phyloP scores from a whole-genome alignment of 2,329 filamentous ascomycete species.

The Pseudogymnoascus sp. region DNA sequence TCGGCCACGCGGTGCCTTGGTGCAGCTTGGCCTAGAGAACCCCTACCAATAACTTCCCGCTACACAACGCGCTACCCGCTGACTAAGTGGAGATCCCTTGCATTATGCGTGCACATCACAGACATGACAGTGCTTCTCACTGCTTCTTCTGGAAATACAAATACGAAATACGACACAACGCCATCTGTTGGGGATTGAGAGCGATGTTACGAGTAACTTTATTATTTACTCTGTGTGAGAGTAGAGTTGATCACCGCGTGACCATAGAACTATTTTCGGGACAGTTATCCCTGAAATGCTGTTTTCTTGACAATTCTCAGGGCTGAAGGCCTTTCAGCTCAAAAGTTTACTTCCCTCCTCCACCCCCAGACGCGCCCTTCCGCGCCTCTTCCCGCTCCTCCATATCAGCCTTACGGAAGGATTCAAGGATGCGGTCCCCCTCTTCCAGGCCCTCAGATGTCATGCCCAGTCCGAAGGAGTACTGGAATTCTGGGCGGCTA shows the following conservation, averaged over 20 bases:
- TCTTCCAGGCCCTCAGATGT: neutral
- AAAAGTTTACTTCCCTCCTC: neutral
- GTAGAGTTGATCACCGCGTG: neutral
- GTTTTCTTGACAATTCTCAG: neutral
- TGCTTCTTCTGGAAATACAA: neutral
- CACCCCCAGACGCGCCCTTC: neutral
- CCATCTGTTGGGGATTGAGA: neutral
- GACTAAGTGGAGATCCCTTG: neutral
- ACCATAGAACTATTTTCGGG: neutral
- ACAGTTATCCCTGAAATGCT: neutral
- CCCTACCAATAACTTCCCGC: neutral
- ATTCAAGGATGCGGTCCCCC: neutral
- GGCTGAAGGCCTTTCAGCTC: neutral
- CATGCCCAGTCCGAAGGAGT: slow-evolving; percentile 1
- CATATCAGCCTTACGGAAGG: neutral
- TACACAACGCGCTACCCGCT: neutral
- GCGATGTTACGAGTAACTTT: neutral
- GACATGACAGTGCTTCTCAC: slow-evolving; percentile 4
- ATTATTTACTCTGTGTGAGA: neutral
- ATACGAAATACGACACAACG: neutral
- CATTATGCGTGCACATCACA: slow-evolving; percentile 1
- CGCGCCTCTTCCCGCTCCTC: neutral
- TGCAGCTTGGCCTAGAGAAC: neutral
- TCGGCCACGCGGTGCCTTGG: slow-evolving; percentile 4
- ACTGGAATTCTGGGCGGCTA: neutral